Base-by-base conservation (phyloP, 768 basidiomycete species). In the Kwoniella heveanensis region DNA sequence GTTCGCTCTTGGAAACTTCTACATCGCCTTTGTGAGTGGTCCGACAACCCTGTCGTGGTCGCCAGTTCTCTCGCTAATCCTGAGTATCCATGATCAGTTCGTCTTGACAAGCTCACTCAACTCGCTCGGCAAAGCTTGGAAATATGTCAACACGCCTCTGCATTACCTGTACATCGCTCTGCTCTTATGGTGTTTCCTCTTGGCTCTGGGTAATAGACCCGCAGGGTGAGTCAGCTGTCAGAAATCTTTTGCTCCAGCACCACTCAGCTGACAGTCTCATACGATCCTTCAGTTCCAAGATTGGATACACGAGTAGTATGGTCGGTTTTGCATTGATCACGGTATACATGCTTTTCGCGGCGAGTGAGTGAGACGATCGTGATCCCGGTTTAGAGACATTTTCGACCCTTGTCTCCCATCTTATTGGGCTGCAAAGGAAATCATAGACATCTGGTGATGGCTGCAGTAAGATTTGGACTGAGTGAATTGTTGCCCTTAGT, bases 1-100 rank as follows among this genome's bases (percentile, higher is more conserved):
- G 91, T 92, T 94, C 68, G 83, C 89, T 13, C 81, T 94, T 37
- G 92, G 90, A 0, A 95, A 95, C 79, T 96, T 89, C 71, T 94
- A 88, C 78, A 93, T 94, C 63, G 88, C 92, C 0, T 95, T 96
- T 80, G 81, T 76, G 26, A 65, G 67, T 57, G 54, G 49, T 13
- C n/a, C n/a, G n/a, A 10, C 30, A 3, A 27, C 36, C 9, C 21
- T 32, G 17, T 17, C 19, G 17, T 10, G 19, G 15, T 1, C 15
- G 3, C 37, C 32, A 44, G 37, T 27, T 26, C 13, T 37, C 60
- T 55, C 5, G 32, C 54, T 61, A 60, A 46, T 51, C 8, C 3
- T 19, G 17, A 17, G 17, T 10, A 17, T 44, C n/a, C n/a, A 9
- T 2, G 21, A 10, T 13, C 58, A 81, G 80, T 67, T 70, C 50